phyloP scores from a whole-genome alignment of 192 early-diverging fungal genomes.

The Cetraspora pellucida region DNA sequence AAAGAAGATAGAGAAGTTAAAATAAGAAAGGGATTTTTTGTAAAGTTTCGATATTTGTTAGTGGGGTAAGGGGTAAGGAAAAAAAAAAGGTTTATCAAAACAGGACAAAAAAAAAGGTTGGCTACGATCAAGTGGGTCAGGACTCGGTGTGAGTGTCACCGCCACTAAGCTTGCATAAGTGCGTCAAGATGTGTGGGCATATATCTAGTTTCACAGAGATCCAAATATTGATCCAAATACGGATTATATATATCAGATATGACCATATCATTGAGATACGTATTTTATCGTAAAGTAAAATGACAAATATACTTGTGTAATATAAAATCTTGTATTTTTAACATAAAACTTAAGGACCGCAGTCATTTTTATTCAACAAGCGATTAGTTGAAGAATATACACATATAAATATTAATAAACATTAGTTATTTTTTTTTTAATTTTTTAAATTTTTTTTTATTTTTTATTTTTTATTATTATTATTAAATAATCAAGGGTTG shows the following conservation, averaged over 20 bases:
- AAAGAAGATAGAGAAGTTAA: neutral
- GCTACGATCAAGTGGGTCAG: constrained; percentile 20
- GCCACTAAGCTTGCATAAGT: constrained; percentile 27
- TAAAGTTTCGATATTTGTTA: neutral
- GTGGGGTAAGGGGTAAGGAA: neutral
- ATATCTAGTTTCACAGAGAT: constrained; percentile 21
- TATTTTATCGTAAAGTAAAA: neutral
- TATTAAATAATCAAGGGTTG: too few species aligned
- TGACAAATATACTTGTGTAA: too few species aligned
- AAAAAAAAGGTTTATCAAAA: constrained; percentile 24
- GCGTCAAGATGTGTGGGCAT: constrained; percentile 26
- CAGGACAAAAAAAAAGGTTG: constrained; percentile 14
- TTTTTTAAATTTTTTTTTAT: too few species aligned
- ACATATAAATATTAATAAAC: too few species aligned
- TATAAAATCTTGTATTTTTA: too few species aligned
- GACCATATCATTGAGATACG: neutral
- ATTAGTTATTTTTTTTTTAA: too few species aligned
- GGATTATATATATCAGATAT: constrained; percentile 4
- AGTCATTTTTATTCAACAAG: too few species aligned
- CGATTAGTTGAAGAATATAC: too few species aligned
- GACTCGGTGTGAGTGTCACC: constrained; percentile 26
- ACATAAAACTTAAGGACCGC: too few species aligned
- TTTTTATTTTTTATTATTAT: too few species aligned
- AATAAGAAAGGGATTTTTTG: neutral
- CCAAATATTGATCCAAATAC: neutral